phyloP scores from a whole-genome alignment of 768 basidiomycete species.

The Tricholoma furcatifolium region DNA sequence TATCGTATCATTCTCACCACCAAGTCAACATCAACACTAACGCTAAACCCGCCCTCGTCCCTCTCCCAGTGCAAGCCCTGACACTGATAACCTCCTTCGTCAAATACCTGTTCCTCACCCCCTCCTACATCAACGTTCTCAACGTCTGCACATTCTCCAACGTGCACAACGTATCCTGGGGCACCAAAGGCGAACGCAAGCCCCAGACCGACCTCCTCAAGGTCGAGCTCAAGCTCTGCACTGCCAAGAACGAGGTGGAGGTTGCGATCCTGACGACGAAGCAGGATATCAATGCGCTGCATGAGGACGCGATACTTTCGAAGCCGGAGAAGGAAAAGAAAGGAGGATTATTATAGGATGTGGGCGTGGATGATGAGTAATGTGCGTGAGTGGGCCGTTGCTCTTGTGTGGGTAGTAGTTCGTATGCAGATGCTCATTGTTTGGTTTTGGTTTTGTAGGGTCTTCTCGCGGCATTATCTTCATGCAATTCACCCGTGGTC shows the following conservation, averaged over 20 bases:
- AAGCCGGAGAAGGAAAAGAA: conserved; percentile 75
- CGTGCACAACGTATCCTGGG: conserved; percentile 86
- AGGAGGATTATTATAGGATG: no score
- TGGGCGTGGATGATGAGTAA: conserved; percentile 92
- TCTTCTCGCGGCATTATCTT: no score
- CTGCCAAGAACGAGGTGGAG: conserved; percentile 77
- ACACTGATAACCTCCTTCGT: conserved; percentile 97
- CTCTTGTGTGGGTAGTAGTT: no score
- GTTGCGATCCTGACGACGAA: conserved; percentile 83
- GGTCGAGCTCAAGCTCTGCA: conserved; percentile 26
- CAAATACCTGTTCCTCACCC: conserved; percentile 90
- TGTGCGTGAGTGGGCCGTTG: conserved; percentile 45
- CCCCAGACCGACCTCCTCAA: conserved; percentile 77
- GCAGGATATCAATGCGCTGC: conserved; percentile 85
- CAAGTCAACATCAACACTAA: conserved; percentile 15
- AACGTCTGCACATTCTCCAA: conserved; percentile 96
- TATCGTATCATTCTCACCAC: conserved; percentile 88
- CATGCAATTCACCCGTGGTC: no score
- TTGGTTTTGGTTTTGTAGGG: no score
- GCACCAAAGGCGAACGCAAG: conserved; percentile 90
- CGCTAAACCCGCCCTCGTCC: background rate
- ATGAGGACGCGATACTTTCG: conserved; percentile 88
- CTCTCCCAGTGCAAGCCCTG: conserved; percentile 81
- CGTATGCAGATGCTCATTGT: background rate
- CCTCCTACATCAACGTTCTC: conserved; percentile 90